A percentile compares a stretch with the other conserved stretches of the same genome.
phyloP scores from a whole-genome alignment of 805 yeast genomes.

The Clavispora carvajalis region DNA sequence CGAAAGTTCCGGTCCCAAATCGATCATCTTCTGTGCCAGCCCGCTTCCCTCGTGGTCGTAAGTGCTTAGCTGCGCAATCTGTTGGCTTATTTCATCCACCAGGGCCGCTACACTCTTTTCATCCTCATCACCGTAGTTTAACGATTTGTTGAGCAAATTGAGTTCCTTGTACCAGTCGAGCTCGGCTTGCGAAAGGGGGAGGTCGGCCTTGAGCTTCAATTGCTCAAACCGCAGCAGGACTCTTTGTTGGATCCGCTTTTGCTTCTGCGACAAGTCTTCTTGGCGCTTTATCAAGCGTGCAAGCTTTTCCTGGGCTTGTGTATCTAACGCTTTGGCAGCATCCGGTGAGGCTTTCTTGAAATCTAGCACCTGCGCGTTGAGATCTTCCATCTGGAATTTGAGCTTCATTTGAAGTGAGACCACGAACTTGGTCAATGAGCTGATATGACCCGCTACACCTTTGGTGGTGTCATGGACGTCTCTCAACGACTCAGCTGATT shows the following conservation, averaged over 20 bases:
- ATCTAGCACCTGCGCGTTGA: neutral
- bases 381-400: constrained; percentile 18
- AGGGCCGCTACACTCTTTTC: constrained; percentile 5
- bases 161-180: constrained; percentile 34
- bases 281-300: constrained; percentile 17
- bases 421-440: constrained; percentile 10
- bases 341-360: neutral
- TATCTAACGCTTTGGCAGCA: neutral
- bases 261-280: constrained; percentile 16
- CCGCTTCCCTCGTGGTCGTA: neutral
- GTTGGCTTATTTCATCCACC: constrained; percentile 7
- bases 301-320: constrained; percentile 8
- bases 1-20: constrained; percentile 11
- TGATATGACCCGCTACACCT: constrained; percentile 3
- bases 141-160: constrained; percentile 18
- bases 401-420: constrained; percentile 9
- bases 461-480: constrained; percentile 5
- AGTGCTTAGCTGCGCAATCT: constrained; percentile 3
- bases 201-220: constrained; percentile 14
- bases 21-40: constrained; percentile 8
- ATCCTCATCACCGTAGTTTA: constrained; percentile 4
- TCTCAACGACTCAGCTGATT: constrained; percentile 1
- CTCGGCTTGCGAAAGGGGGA: constrained; percentile 34
- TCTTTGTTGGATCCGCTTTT: constrained; percentile 17
- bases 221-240: constrained; percentile 20